phyloP scores from a whole-genome alignment of 169 alveolate species.

The Plasmodium adleri region DNA sequence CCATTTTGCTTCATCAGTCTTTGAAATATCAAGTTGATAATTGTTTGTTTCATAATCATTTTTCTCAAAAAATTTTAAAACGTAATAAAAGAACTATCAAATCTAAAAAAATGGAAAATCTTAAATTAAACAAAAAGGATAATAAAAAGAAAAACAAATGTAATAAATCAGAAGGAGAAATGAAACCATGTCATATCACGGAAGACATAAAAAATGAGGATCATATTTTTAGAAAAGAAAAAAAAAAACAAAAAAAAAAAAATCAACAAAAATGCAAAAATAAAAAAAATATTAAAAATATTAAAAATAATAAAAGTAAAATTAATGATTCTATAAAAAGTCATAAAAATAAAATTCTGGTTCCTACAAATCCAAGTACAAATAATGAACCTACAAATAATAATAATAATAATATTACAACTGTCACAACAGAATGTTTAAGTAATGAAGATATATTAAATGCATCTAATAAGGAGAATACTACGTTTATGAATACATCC shows the following conservation, averaged over 20 bases:
- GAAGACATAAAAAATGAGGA: neutral
- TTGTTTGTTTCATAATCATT: slow-evolving; percentile 61
- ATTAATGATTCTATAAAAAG: neutral
- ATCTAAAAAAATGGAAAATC: neutral
- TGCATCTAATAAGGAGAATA: too few relatives aligned
- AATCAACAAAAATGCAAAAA: neutral
- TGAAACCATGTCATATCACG: too few relatives aligned
- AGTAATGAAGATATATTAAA: too few relatives aligned
- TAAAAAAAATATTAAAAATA: neutral
- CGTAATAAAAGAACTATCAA: neutral
- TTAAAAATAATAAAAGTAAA: neutral
- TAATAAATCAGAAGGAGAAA: neutral
- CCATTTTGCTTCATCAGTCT: slow-evolving; percentile 70
- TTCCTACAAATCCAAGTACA: too few relatives aligned
- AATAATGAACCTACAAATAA: too few relatives aligned
- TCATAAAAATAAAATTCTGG: neutral
- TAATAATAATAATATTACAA: too few relatives aligned
- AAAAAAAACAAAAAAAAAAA: neutral
- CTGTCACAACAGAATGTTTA: too few relatives aligned
- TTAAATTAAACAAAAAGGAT: neutral
- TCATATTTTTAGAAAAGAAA: neutral
- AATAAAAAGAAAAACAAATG: neutral
- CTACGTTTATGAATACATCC: too few relatives aligned
- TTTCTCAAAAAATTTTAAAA: slow-evolving; percentile 19
- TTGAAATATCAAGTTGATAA: slow-evolving; percentile 64